phyloP scores from a whole-genome alignment of 768 basidiomycete genomes.

The Serendipita vermifera region DNA sequence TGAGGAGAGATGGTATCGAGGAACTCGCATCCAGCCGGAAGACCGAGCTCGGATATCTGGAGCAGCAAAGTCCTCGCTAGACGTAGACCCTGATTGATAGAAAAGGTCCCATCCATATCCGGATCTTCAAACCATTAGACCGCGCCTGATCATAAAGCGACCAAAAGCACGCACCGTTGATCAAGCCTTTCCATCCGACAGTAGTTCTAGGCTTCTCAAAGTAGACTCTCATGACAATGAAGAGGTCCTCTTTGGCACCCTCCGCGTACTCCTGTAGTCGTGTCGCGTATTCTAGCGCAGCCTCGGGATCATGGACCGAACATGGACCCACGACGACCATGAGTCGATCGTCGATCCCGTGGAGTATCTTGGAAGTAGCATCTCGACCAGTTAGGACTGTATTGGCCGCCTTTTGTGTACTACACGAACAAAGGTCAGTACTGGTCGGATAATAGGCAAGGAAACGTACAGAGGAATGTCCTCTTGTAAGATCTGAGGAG shows the following conservation, averaged over 20 bases:
- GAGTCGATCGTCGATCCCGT: constrained; percentile 52
- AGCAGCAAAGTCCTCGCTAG: constrained; percentile 79
- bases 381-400: not conserved
- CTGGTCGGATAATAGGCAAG: not conserved
- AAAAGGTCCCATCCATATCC: constrained; percentile 87
- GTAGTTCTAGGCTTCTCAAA: constrained; percentile 96
- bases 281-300: constrained; percentile 73
- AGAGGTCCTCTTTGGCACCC: constrained; percentile 54
- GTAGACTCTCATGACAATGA: constrained; percentile 94
- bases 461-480: constrained; percentile 68
- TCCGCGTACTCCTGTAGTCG: constrained; percentile 48
- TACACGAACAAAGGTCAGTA: not conserved
- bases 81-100: constrained; percentile 91
- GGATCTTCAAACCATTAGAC: constrained; percentile 41
- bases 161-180: constrained; percentile 22
- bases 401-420: not conserved
- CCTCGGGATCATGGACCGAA: constrained; percentile 80
- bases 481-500: constrained; percentile 88
- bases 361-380: not conserved
- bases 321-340: constrained; percentile 93
- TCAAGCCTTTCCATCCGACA: constrained; percentile 87
- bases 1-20: constrained; percentile 79
- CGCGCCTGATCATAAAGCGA: not conserved
- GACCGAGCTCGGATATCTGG: constrained; percentile 76
- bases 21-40: constrained; percentile 90